Evolutionary conservation across 2,329 filamentous ascomycete genomes (phyloP).

Genomic region (Aspergillus spinulosporus): DNA sequence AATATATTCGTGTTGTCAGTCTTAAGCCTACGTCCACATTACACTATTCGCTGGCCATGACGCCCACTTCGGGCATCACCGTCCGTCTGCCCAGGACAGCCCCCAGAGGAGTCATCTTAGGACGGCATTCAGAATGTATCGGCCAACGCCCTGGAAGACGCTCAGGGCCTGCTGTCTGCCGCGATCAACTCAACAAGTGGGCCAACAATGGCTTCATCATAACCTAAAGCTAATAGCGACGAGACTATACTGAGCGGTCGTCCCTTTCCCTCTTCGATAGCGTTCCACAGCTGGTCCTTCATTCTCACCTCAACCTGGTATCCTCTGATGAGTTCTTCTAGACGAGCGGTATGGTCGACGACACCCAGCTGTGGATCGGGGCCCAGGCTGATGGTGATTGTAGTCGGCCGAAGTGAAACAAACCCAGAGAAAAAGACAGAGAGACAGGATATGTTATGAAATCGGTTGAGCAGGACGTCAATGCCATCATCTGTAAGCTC

Average conservation of each 20-base stretch:
- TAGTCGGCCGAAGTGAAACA: conserved; percentile 24
- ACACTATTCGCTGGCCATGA: too few species aligned
- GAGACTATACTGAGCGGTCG: conserved; percentile 23
- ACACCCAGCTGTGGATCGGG: conserved; percentile 31
- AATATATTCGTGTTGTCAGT: too few species aligned
- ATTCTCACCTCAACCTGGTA: conserved; percentile 30
- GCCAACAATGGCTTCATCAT: conserved; percentile 29
- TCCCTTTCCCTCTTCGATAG: conserved; percentile 18
- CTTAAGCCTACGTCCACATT: too few species aligned
- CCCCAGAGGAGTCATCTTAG: too few species aligned
- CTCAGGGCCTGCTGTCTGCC: background rate
- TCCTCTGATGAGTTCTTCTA: conserved; percentile 25
- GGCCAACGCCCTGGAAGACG: background rate
- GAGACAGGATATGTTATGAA: background rate
- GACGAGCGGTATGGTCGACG: conserved; percentile 19
- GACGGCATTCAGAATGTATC: too few species aligned
- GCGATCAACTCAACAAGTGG: conserved; percentile 27
- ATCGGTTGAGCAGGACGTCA: background rate
- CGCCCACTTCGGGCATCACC: too few species aligned
- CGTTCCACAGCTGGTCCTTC: conserved; percentile 30
- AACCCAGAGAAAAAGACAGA: conserved; percentile 30
- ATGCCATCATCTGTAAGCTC: conserved; percentile 19
- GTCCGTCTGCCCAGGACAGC: too few species aligned
- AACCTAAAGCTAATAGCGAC: conserved; percentile 25
- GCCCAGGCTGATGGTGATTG: conserved; percentile 40